Evolutionary conservation across 163 green algal species (phyloP).

Genomic region (Volvox carteri): DNA sequence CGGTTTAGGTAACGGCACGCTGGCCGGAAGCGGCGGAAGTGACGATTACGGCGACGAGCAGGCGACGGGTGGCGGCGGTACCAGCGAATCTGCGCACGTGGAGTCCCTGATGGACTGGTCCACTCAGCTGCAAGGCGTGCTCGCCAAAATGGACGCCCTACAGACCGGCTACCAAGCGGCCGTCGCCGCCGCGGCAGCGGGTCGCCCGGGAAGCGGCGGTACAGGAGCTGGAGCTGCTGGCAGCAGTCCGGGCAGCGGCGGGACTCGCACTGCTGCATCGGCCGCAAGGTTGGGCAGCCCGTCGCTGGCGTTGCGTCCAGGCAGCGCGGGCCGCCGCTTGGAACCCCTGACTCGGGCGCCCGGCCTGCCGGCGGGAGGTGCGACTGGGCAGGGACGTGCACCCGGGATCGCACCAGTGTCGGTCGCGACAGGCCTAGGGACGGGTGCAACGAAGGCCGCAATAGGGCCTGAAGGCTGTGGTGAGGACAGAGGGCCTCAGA

Average conservation of each 20-base stretch:
- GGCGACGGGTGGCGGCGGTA: not conserved
- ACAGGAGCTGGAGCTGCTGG: not conserved
- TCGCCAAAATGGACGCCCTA: slow-evolving; percentile 60
- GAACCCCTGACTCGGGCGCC: not conserved
- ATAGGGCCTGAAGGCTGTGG: not conserved
- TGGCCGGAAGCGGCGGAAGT: not conserved
- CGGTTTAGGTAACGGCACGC: not conserved
- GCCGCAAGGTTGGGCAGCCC: not conserved
- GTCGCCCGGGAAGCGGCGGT: not conserved
- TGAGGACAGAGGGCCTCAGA: not conserved
- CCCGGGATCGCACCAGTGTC: not conserved
- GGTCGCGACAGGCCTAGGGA: not conserved
- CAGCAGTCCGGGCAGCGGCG: not conserved
- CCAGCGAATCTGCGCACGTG: not conserved
- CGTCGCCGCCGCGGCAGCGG: not conserved
- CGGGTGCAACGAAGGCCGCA: too few relatives aligned
- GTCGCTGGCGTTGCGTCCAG: not conserved
- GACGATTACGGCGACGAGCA: not conserved
- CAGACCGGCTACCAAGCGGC: slow-evolving; percentile 63
- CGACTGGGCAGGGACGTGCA: not conserved
- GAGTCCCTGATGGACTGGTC: slow-evolving; percentile 43
- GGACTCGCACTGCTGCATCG: not conserved
- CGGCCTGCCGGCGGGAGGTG: not conserved
- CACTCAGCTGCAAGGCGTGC: slow-evolving; percentile 45
- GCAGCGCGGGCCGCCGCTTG: not conserved